These are phyloP conservation scores for Pholiota microspora DNA, from an alignment of 768 basidiomycete genomes.

Conservation along the genomic window DNA sequence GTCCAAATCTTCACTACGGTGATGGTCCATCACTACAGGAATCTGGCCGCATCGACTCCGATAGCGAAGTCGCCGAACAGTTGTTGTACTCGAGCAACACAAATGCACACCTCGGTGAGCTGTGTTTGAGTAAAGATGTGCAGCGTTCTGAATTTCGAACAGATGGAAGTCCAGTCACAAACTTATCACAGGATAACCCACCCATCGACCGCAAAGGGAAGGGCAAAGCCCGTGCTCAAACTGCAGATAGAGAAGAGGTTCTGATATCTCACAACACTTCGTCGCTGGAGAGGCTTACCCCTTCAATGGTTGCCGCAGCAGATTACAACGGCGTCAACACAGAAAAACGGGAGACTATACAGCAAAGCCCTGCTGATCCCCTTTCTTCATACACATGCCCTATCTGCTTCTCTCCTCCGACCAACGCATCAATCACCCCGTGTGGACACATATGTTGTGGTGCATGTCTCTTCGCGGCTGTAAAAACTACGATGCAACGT, in stretches of 20 bases:
- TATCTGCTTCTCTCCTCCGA: conserved; percentile 75
- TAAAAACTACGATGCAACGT: conserved; percentile 60
- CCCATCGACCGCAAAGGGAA: conserved; percentile 5
- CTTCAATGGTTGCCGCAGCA: not conserved
- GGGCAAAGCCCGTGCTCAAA: conserved; percentile 5
- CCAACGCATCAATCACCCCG: conserved; percentile 73
- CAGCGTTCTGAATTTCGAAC: too few species aligned
- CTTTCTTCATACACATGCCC: conserved; percentile 74
- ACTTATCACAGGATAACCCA: not conserved
- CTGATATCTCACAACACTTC: too few species aligned
- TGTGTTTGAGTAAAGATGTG: too few species aligned
- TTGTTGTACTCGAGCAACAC: not conserved
- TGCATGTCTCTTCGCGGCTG: conserved; percentile 69
- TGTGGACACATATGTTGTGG: conserved; percentile 84
- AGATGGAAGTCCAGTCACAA: not conserved
- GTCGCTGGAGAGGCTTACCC: too few species aligned
- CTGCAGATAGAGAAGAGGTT: not conserved
- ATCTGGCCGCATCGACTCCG: not conserved
- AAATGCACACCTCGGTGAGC: too few species aligned
- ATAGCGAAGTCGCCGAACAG: not conserved
- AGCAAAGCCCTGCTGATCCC: conserved; percentile 28
- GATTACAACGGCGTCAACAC: conserved; percentile 4
- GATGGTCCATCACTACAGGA: not conserved
- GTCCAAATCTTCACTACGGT: not conserved
- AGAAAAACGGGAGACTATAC: conserved; percentile 5